These are phyloP conservation scores for Tolypocladium endophyticum DNA, from an alignment of 2,329 filamentous ascomycete genomes.

Conservation along the genomic window DNA sequence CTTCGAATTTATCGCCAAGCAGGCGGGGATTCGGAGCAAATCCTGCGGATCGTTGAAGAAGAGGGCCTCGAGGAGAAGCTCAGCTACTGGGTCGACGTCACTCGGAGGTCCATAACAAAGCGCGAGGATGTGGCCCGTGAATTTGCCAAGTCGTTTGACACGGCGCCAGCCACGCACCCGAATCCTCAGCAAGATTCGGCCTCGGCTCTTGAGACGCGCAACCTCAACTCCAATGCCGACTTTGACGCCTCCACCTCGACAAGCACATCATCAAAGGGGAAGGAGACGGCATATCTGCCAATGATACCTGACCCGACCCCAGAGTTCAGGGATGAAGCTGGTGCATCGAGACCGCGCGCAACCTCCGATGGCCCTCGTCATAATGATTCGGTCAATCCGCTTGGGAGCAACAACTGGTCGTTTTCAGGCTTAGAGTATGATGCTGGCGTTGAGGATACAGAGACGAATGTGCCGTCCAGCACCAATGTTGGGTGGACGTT, in stretches of 20 bases:
- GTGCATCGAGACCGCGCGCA: conserved; percentile 35
- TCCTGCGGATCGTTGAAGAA: conserved; percentile 50
- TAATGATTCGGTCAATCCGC: conserved; percentile 33
- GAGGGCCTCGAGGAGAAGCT: conserved; percentile 50
- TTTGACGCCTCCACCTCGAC: not conserved
- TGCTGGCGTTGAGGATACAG: conserved; percentile 3
- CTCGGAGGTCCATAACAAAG: conserved; percentile 24
- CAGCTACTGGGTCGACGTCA: conserved; percentile 46
- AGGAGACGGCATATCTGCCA: conserved; percentile 10
- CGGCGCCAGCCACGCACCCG: not conserved
- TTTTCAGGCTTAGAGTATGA: conserved; percentile 32
- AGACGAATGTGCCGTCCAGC: not conserved
- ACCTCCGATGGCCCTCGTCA: conserved; percentile 45
- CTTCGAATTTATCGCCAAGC: conserved; percentile 49
- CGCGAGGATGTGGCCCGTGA: not conserved
- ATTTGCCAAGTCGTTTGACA: not conserved
- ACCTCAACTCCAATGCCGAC: not conserved
- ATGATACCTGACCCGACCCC: conserved; percentile 3
- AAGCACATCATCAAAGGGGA: conserved; percentile 12
- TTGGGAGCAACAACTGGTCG: conserved; percentile 52
- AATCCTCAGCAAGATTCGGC: not conserved
- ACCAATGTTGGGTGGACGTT: not conserved
- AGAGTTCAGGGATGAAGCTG: conserved; percentile 4
- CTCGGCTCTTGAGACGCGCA: not conserved
- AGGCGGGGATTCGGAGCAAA: conserved; percentile 46